Evolutionary conservation across 768 basidiomycete species (phyloP), one percentile per base, ranked within the genome.

Genomic region (Strobilomyces dryophilus): DNA sequence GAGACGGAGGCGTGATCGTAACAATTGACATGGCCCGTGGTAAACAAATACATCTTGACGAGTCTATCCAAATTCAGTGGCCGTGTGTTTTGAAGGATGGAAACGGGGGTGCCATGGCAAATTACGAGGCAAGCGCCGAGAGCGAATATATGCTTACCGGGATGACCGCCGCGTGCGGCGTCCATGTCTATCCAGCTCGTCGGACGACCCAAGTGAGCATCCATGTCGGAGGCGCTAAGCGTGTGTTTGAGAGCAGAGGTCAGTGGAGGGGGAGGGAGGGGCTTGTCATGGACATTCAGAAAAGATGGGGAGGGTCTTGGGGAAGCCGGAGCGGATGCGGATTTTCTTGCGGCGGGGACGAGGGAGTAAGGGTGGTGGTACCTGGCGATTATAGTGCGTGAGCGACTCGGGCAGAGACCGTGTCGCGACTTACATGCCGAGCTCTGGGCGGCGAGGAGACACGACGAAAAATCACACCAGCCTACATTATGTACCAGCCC

Each of bases 191-290:
- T 49, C 71, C 71, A 71, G 49, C 60, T 70, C 1, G 57, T 3
- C 11, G 60, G 47, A 34, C 60, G 60, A n/a, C 51, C 10, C 4
- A 58, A 29, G 35, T 66, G 64, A 0, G 57, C 57, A 12, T 68
- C 64, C 64, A 68, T 66, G 20, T 64, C 62, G 48, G 57, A 59
- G 18, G 57, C 52, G 52, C 63, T 56, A 61, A 64, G 59, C 31
- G 50, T 55, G 29, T 63, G 47, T 46, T 52, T 61, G 52, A 58
- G 51, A 2, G 46, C 21, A 5, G 61, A 45, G 15, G 68, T 71
- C 67, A 74, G 66, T 26, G 70, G 69, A 20, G 75, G 69, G 15
- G 69, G 65, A 8, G 75, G 76, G n/a, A 77, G 67, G 1, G 73
- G 71, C 50, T 76, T 76, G 61, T 75, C 71, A 57, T 61, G 49